These are phyloP conservation scores for Xylariaceae sp. DNA, from an alignment of 2,329 filamentous ascomycete species.

Conservation along the genomic window DNA sequence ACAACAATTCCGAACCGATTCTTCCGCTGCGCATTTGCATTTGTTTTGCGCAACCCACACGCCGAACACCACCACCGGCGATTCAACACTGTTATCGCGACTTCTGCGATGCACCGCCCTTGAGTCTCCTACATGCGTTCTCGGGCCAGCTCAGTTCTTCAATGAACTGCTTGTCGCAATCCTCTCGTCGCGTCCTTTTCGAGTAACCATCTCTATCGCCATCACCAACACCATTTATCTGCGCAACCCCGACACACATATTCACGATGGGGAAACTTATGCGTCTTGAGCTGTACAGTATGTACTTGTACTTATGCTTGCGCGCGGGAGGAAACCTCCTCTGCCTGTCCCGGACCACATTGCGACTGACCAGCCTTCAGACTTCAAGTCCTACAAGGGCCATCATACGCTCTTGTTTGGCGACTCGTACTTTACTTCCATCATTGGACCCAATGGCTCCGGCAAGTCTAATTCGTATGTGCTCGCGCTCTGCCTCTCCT, in stretches of 20 bases:
- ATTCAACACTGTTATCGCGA: not conserved
- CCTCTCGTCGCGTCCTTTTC: slow-evolving; percentile 8
- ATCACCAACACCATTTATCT: slow-evolving; percentile 5
- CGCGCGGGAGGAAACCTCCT: not conserved
- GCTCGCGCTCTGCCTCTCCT: not conserved
- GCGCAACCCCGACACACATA: slow-evolving; percentile 2
- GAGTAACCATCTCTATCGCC: not conserved
- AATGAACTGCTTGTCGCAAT: slow-evolving; percentile 17
- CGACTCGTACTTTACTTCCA: slow-evolving; percentile 98
- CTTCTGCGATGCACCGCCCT: slow-evolving; percentile 8
- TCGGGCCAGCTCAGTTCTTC: slow-evolving; percentile 6
- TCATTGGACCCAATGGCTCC: slow-evolving; percentile 98
- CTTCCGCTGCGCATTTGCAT: slow-evolving; percentile 3
- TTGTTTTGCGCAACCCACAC: not conserved
- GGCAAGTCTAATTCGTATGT: slow-evolving; percentile 95
- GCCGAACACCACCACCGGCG: not conserved
- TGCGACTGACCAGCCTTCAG: slow-evolving; percentile 14
- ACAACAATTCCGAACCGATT: slow-evolving; percentile 3
- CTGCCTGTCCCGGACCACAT: slow-evolving; percentile 33
- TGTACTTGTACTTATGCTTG: slow-evolving; percentile 8
- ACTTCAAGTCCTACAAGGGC: slow-evolving; percentile 99
- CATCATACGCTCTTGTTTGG: slow-evolving; percentile 92
- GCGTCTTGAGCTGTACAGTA: slow-evolving; percentile 80
- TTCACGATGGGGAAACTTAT: slow-evolving; percentile 88
- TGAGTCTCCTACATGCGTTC: slow-evolving; percentile 9